Base-by-base conservation (phyloP, 176 grass and related monocot species). In the Aegilops tauschii region DNA sequence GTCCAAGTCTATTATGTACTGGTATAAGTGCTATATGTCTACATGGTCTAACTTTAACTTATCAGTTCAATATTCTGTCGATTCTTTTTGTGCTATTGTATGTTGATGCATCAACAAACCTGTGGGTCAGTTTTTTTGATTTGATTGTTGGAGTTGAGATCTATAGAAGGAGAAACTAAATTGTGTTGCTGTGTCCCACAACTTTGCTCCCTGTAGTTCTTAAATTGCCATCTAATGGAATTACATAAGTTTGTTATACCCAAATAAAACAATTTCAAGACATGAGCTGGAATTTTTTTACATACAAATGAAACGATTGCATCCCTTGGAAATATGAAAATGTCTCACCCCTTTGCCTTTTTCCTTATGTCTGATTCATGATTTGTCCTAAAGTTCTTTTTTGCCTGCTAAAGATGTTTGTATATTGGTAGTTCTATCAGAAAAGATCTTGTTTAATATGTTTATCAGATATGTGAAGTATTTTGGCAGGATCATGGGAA, bases 331-430 rank as follows among this genome's bases (percentile, higher is more conserved):
- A 64, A 8, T 32, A 63, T 77, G 65, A 72, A 72, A 72, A 42
- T 80, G 9, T 71, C 47, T 36, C 42, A 21, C 10, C 73, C 14
- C 42, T 64, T 64, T 75, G 36, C 37, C 17, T 63, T 61, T 32
- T 32, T 32, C 25, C 18, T 75, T 75, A 9, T 64, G 10, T 23
- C 3, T 11, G 13, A 64, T 34, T 81, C 37, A 73, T 42, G 45
- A 63, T 83, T 83, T 74, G 17, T 74, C 69, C 52, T 83, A 13
- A 32, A 86, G 8, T 80, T 80, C 3, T 73, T 35, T 32, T 20
- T 49, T 65, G 21, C 14, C 30, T 65, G 67, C 28, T 86, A 20
- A 73, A 80, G 37, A 12, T 34, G 78, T 70, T 59, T 21, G 56
- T 21, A 8, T 50, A 49, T 62, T 77, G 27, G n/a, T 73, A 59